Evolutionary conservation across 441 rosid genomes (phyloP).

Genomic region (Corymbia calophylla): DNA sequence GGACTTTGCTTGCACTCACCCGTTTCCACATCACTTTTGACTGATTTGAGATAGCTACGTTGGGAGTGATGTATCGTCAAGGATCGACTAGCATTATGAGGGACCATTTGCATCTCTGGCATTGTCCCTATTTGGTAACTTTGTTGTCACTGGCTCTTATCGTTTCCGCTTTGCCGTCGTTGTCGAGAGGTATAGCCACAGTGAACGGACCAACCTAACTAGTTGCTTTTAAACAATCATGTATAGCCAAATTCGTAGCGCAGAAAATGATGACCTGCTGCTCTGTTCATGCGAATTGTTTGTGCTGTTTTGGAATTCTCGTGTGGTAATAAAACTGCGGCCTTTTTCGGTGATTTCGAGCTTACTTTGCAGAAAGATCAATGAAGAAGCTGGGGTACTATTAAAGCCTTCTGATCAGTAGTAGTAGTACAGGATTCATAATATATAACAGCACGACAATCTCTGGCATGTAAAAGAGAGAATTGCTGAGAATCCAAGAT

Average conservation of each 20-base stretch:
- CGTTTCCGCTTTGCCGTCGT: background rate
- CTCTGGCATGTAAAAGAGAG: background rate
- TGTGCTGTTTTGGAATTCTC: background rate
- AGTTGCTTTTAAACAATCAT: background rate
- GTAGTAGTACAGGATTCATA: background rate
- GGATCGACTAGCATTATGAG: background rate
- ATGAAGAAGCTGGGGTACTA: background rate
- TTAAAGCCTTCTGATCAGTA: background rate
- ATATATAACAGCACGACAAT: background rate
- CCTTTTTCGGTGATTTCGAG: background rate
- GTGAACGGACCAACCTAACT: background rate
- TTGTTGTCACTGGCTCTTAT: background rate
- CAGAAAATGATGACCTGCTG: background rate
- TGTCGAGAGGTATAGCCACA: background rate
- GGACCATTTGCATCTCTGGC: background rate
- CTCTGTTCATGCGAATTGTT: background rate
- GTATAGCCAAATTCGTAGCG: background rate
- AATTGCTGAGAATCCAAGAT: background rate
- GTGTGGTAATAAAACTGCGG: background rate
- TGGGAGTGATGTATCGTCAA: background rate
- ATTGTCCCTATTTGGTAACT: background rate
- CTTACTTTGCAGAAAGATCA: background rate
- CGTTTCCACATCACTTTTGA: background rate
- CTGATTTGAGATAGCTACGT: background rate
- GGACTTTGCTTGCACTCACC: background rate